These are phyloP conservation scores for Paecilomyces niveus DNA, from an alignment of 2,329 filamentous ascomycete genomes.

Conservation along the genomic window DNA sequence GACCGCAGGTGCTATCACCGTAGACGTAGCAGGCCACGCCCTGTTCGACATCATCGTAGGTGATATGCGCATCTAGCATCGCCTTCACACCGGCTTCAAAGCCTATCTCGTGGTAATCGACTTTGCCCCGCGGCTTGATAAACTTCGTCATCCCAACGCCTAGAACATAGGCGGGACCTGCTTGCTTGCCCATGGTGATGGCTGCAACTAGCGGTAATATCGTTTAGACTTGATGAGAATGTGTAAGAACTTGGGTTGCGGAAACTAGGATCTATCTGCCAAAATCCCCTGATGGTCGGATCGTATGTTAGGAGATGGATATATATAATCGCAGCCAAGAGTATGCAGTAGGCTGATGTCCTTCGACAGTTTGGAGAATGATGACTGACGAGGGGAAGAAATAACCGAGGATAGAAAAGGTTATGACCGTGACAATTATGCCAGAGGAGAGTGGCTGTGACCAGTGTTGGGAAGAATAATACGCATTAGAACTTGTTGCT, in stretches of 20 bases:
- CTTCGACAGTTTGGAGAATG: neutral
- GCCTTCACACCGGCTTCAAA: conserved; percentile 90
- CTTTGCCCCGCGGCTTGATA: conserved; percentile 90
- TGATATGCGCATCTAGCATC: conserved; percentile 69
- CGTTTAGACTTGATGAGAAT: neutral
- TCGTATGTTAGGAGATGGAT: neutral
- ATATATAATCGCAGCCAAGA: neutral
- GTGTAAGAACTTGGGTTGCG: neutral
- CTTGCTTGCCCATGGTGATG: conserved; percentile 44
- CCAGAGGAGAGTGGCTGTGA: neutral
- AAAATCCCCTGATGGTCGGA: neutral
- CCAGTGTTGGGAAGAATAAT: neutral
- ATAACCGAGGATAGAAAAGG: neutral
- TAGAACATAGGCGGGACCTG: conserved; percentile 69
- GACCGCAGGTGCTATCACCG: conserved; percentile 88
- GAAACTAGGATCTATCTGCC: neutral
- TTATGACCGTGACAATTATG: neutral
- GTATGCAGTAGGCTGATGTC: neutral
- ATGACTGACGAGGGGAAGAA: neutral
- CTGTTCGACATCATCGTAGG: conserved; percentile 92
- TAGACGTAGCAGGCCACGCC: conserved; percentile 98
- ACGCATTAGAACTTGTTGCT: neutral
- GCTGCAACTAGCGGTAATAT: conserved; percentile 29
- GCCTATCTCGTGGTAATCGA: conserved; percentile 90
- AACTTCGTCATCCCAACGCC: conserved; percentile 99